Percentiles rank a stretch among this genome's conserved stretches.
phyloP scores from a whole-genome alignment of 2,329 filamentous ascomycete genomes.

The Cladophialophora bantiana region DNA sequence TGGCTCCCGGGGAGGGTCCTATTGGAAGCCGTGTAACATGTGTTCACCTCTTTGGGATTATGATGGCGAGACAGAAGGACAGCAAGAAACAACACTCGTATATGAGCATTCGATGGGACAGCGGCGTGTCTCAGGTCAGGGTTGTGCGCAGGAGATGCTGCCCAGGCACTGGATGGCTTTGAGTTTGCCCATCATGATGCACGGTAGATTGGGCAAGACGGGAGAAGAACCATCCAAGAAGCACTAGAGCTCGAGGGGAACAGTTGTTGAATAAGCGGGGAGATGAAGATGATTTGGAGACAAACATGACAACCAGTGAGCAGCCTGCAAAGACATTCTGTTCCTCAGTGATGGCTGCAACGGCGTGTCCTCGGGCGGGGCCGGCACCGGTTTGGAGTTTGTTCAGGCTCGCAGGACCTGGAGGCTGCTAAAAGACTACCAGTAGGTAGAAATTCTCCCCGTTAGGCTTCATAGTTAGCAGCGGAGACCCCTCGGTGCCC shows the following conservation, averaged over 20 bases:
- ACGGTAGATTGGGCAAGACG: conserved; percentile 16
- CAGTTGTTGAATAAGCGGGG: conserved; percentile 11
- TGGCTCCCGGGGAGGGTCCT: not conserved
- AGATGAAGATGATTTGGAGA: conserved; percentile 23
- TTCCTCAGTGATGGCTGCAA: not conserved
- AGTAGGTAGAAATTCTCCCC: not conserved
- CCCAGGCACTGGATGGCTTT: conserved; percentile 12
- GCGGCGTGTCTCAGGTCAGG: conserved; percentile 26
- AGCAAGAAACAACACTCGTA: conserved; percentile 3
- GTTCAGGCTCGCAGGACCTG: too few species aligned
- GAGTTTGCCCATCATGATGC: conserved; percentile 14
- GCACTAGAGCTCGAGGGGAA: not conserved
- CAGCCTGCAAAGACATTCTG: conserved; percentile 6
- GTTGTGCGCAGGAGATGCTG: conserved; percentile 15
- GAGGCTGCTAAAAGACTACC: too few species aligned
- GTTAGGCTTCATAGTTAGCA: conserved; percentile 2
- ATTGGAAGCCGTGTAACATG: conserved; percentile 15
- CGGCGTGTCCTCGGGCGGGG: not conserved
- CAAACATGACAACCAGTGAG: conserved; percentile 4
- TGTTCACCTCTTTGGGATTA: not conserved
- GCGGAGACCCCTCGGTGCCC: not conserved
- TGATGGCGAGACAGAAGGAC: conserved; percentile 1
- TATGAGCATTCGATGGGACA: conserved; percentile 15
- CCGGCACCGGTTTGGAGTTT: not conserved
- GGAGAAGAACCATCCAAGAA: conserved; percentile 1